Percentiles rank a stretch among this genome's conserved stretches.
These are phyloP conservation scores for Solanum megistacrolobum DNA, from an alignment of 257 asterid species.

Conservation along the genomic window DNA sequence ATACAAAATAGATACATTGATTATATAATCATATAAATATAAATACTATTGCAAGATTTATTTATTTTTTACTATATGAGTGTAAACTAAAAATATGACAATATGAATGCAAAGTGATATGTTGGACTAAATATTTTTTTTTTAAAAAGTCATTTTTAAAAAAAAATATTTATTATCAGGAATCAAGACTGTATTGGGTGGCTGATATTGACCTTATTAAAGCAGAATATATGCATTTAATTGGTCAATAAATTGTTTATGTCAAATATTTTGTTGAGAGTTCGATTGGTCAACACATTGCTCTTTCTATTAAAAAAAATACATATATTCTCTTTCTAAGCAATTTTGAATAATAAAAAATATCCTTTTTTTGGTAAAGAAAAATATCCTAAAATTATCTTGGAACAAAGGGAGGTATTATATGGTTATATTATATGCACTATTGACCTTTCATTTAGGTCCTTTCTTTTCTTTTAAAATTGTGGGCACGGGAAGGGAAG, in stretches of 20 bases:
- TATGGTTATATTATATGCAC: background rate
- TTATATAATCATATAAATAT: background rate
- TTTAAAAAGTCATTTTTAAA: rapidly evolving
- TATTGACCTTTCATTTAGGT: background rate
- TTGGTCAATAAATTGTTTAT: background rate
- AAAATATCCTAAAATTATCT: background rate
- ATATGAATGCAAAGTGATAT: background rate
- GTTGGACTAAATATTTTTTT: background rate
- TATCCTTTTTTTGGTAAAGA: no score
- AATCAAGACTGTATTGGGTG: background rate
- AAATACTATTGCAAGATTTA: background rate
- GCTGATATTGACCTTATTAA: background rate
- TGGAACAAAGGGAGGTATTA: background rate
- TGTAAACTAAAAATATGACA: background rate
- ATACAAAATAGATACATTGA: background rate
- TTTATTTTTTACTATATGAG: background rate
- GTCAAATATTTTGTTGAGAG: background rate
- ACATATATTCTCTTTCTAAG: background rate
- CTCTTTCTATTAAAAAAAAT: background rate
- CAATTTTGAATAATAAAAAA: background rate
- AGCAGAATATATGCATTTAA: background rate
- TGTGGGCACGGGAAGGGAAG: no score
- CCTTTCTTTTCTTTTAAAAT: no score
- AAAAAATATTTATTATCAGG: background rate
- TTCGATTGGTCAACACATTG: background rate